Percentiles rank a stretch among this genome's conserved stretches.
Conservation (phyloP, 768 basidiomycete genomes). For the Serendipita sp. region DNA sequence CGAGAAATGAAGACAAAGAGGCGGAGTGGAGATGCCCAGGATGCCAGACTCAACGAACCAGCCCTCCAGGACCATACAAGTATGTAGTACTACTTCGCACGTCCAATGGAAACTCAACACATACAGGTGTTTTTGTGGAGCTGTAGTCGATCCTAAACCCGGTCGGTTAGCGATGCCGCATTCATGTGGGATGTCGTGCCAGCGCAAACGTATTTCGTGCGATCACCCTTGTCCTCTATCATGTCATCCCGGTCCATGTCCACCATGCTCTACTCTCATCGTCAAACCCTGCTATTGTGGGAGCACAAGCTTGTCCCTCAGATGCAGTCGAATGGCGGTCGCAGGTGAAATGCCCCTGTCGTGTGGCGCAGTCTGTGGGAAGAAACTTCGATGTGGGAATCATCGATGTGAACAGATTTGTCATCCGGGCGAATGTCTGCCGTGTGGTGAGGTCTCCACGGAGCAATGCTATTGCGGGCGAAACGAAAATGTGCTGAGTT, state of each 20-base stretch:
- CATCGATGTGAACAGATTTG: conserved; percentile 58
- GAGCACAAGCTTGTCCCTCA: conserved; percentile 38
- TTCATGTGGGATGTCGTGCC: conserved; percentile 23
- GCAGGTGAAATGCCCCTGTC: conserved; percentile 18
- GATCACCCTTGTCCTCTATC: conserved; percentile 66
- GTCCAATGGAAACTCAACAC: background rate
- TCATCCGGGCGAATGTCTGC: conserved; percentile 59
- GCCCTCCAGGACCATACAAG: conserved; percentile 52
- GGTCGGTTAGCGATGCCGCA: conserved; percentile 58
- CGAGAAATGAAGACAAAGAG: conserved; percentile 34
- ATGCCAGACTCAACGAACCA: conserved; percentile 66
- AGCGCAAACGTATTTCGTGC: conserved; percentile 30
- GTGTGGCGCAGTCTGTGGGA: conserved; percentile 26
- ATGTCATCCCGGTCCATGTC: conserved; percentile 95
- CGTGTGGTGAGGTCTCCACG: conserved; percentile 40
- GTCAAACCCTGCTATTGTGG: conserved; percentile 67
- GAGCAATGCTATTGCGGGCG: conserved; percentile 73
- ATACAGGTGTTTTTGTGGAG: conserved; percentile 71
- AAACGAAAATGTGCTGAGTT: conserved; percentile 39
- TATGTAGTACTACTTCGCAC: conserved; percentile 20
- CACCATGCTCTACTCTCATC: conserved; percentile 74
- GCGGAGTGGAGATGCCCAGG: conserved; percentile 92
- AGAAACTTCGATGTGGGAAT: conserved; percentile 47
- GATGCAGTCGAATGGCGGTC: conserved; percentile 34
- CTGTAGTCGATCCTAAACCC: conserved; percentile 55